Evolutionary conservation across 2,329 filamentous ascomycete species (phyloP).

Genomic region (Geosmithia putterillii): DNA sequence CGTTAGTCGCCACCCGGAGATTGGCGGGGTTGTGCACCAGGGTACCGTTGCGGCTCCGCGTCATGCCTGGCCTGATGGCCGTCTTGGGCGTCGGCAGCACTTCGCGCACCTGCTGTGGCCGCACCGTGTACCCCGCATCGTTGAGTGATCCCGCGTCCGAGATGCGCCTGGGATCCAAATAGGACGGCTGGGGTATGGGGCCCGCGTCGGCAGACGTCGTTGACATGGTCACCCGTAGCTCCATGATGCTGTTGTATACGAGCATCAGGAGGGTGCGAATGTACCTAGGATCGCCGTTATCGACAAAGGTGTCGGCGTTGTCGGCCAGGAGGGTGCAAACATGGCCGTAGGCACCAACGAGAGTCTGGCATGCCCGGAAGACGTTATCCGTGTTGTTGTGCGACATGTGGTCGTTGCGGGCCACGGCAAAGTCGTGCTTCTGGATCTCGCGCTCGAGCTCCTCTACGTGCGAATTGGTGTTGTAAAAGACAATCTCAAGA

Average conservation of each 20-base stretch:
- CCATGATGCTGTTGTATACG: slow-evolving; percentile 56
- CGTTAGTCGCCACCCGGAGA: slow-evolving; percentile 43
- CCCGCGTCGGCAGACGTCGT: slow-evolving; percentile 15
- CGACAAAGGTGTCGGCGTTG: slow-evolving; percentile 52
- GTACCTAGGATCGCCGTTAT: slow-evolving; percentile 54
- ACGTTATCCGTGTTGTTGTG: slow-evolving; percentile 50
- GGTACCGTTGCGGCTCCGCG: slow-evolving; percentile 20
- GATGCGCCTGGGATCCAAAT: slow-evolving; percentile 3
- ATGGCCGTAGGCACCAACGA: slow-evolving; percentile 53
- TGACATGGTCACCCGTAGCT: slow-evolving; percentile 44
- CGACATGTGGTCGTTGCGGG: slow-evolving; percentile 33
- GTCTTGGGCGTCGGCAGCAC: slow-evolving; percentile 38
- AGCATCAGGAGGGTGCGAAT: slow-evolving; percentile 52
- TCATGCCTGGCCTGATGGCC: slow-evolving; percentile 28
- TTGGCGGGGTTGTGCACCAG: slow-evolving; percentile 23
- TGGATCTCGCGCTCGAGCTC: slow-evolving; percentile 54
- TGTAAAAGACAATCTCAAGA: slow-evolving; percentile 55
- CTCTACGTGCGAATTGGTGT: slow-evolving; percentile 54
- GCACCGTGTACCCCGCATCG: slow-evolving; percentile 24
- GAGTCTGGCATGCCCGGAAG: slow-evolving; percentile 48
- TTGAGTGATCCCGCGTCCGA: not conserved
- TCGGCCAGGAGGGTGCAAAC: slow-evolving; percentile 48
- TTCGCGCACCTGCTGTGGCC: slow-evolving; percentile 36
- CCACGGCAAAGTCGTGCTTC: slow-evolving; percentile 38
- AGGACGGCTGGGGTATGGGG: not conserved